Evolutionary conservation across 2,329 filamentous ascomycete species (phyloP), one percentile per base, ranked within the genome.

Genomic region (Phialemoniopsis sp.): DNA sequence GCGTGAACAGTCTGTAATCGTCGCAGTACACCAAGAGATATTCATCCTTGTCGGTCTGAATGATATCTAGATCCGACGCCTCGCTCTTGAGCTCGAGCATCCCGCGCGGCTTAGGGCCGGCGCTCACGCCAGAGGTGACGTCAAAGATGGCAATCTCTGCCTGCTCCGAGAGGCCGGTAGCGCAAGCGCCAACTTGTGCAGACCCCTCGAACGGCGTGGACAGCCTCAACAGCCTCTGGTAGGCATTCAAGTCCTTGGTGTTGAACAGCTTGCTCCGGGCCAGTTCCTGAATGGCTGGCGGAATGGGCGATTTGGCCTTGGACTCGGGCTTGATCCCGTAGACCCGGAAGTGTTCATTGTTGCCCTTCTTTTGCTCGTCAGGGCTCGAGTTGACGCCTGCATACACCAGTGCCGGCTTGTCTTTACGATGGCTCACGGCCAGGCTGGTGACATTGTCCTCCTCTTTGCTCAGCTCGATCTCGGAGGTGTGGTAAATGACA

Each of bases 391-490:
- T 96, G 65, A 95, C 83, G 39, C 89, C 89, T 18, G 89, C 87
- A 48, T 87, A 82, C 8, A 80, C 64, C 32, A 76, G 58, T 6
- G 77, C 76, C 37, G 57, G 66, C 52, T 73, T 81, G 37, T 67
- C 69, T 62, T 68, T 76, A 62, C 54, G 74, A 56, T 30, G 35
- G 48, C 88, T 81, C 38, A 85, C 78, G 32, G 82, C 88, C 36
- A 96, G 72, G 39, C 86, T 90, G 48, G 85, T 89, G 42, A 95
- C 87, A 41, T 86, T 94, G 63, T 97, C 91, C 66, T 96, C 90
- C 56, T 90, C 80, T 51, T 80, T 76, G 45, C 86, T 86, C 36
- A 95, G 79, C 43, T 89, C 81, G 54, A 91, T 72, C 50, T 95
- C 87, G 47, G 82, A 78, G 49, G 84, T 68, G 46, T 80, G 73